Base-by-base conservation (phyloP, 352 stramenopile genomes). In the Peronosclerospora sorghi region DNA sequence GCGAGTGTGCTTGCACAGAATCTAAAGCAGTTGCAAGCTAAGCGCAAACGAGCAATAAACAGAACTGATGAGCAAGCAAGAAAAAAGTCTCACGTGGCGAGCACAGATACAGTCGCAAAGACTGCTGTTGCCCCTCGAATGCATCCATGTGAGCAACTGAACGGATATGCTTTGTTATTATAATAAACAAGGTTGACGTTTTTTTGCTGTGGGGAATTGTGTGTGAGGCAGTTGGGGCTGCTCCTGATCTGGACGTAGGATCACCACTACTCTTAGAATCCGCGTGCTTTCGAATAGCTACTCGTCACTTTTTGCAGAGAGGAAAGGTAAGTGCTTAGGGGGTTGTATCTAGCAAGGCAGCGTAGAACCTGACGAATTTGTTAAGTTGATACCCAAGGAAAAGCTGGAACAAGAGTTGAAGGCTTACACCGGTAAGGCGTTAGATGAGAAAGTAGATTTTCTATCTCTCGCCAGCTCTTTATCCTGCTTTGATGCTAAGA, bases 231-330 rank as follows among this genome's bases (percentile, higher is more conserved):
- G 58, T 74, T 59, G 43, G 24, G 44, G n/a, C 17, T 34, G 45
- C 45, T 6, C 23, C 19, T 4, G 30, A 48, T 21, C 17, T 71
- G 26, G 32, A 65, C 47, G 36, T 62, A 24, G 42, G 26, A 15
- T 54, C 35, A 0, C 21, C 45, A 35, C 28, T 49, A 32, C 24
- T 64, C 20, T 36, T 41, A 35, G 38, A n/a, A 5, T 48, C 58
- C 19, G 24, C 58, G 17, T 65, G 51, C 12, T 59, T 71, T 47
- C 64, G 64, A 13, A 68, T 74, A 41, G 48, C 50, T 7, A 54
- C 32, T 10, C 56, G 60, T 12, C 45, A 71, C 41, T 23, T 59
- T 15, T 19, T 41, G 28, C 21, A 58, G 30, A 65, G 45, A 0
- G 50, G 56, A 43, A 43, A 19, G 56, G 63, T 70, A 57, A 7